These are phyloP conservation scores for Fusarium sarcochroum DNA, from an alignment of 2,329 filamentous ascomycete species.

Conservation along the genomic window DNA sequence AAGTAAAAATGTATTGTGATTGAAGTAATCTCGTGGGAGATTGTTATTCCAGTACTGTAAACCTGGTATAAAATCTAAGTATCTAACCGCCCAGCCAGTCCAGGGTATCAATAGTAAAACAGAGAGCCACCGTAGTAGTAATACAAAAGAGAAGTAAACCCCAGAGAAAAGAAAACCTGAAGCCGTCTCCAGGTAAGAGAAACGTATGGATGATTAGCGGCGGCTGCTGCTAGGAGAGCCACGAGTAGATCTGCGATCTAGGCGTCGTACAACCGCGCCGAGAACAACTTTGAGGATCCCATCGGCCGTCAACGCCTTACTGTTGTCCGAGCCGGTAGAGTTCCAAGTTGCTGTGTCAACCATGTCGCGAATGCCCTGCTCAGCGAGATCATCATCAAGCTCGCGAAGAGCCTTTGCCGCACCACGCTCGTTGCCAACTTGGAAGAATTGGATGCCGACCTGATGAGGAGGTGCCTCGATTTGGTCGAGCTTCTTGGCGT, in stretches of 20 bases:
- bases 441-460: slow-evolving; percentile 95
- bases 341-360: slow-evolving; percentile 90
- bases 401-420: slow-evolving; percentile 76
- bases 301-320: slow-evolving; percentile 70
- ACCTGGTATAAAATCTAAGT: not conserved
- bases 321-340: slow-evolving; percentile 58
- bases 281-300: slow-evolving; percentile 86
- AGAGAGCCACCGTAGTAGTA: slow-evolving; percentile 19
- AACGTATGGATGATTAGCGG: slow-evolving; percentile 1
- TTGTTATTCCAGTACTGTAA: not conserved
- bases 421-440: slow-evolving; percentile 80
- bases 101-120: slow-evolving; percentile 26
- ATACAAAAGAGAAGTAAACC: not conserved
- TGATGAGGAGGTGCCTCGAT: slow-evolving; percentile 82
- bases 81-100: not conserved
- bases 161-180: not conserved
- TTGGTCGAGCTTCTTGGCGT: slow-evolving; percentile 78
- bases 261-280: slow-evolving; percentile 75
- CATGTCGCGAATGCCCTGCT: slow-evolving; percentile 80
- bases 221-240: slow-evolving; percentile 26
- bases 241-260: slow-evolving; percentile 52
- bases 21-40: slow-evolving; percentile 16
- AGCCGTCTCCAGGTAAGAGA: not conserved
- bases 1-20: slow-evolving; percentile 8
- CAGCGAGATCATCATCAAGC: slow-evolving; percentile 79